Evolutionary conservation across 352 stramenopile genomes (phyloP).

Genomic region (Globisporangium megalacanthum): DNA sequence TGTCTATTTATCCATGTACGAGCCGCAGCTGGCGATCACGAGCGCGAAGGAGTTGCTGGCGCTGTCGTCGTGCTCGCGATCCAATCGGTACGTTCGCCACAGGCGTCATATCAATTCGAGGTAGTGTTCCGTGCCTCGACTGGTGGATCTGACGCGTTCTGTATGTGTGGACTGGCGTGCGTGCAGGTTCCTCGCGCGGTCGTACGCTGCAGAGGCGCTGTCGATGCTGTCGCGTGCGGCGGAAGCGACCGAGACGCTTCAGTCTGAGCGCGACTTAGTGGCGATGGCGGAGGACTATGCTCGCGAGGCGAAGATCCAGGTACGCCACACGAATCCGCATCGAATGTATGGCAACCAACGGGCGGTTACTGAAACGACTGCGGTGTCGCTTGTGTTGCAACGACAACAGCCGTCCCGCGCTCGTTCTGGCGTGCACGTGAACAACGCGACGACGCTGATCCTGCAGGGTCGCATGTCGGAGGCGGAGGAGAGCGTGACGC

Average conservation of each 20-base stretch:
- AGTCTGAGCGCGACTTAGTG: constrained; percentile 72
- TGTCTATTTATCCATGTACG: constrained; percentile 89
- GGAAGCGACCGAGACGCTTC: constrained; percentile 70
- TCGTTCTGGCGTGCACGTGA: constrained; percentile 77
- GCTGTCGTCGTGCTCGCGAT: constrained; percentile 61
- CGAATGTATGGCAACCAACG: not conserved
- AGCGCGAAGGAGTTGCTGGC: constrained; percentile 75
- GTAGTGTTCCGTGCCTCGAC: no score
- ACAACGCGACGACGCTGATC: constrained; percentile 76
- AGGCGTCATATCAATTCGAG: not conserved
- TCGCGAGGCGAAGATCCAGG: constrained; percentile 68
- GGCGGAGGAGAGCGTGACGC: constrained; percentile 80
- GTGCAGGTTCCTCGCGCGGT: constrained; percentile 63
- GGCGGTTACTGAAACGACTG: not conserved
- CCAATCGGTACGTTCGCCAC: constrained; percentile 36
- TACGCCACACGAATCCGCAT: constrained; percentile 9
- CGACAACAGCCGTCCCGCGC: constrained; percentile 53
- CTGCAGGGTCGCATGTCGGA: constrained; percentile 67
- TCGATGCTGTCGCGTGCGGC: constrained; percentile 82
- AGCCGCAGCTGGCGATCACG: constrained; percentile 84
- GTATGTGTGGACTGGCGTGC: not conserved
- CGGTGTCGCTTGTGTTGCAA: constrained; percentile 2
- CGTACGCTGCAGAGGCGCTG: constrained; percentile 87
- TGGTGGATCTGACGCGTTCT: not conserved
- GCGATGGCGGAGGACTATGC: constrained; percentile 75